A percentile compares a stretch with the other conserved stretches of the same genome.
Evolutionary conservation across 768 basidiomycete species (phyloP).

Genomic region (Podaxis mareebaensis): DNA sequence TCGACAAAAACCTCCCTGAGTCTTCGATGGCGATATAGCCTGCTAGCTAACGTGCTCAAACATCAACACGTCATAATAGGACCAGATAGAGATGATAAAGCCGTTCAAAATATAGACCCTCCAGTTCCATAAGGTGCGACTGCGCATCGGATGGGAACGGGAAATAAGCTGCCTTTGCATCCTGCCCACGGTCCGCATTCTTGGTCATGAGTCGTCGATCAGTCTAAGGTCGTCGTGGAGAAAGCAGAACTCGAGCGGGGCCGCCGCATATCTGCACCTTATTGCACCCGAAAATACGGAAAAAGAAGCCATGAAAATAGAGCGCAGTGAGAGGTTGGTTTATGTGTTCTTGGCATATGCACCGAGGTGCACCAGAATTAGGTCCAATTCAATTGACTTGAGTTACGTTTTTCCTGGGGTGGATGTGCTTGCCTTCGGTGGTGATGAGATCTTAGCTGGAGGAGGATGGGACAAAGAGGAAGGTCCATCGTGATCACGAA

Average conservation of each 20-base stretch:
- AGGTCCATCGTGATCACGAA: slow-evolving; percentile 10
- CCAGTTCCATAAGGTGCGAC: too few relatives aligned
- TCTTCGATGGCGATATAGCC: background rate
- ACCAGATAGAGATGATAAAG: background rate
- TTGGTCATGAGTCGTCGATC: slow-evolving; percentile 15
- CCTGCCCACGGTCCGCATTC: background rate
- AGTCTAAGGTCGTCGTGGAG: background rate
- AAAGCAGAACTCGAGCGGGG: slow-evolving; percentile 6
- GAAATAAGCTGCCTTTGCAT: background rate
- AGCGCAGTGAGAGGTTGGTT: slow-evolving; percentile 3
- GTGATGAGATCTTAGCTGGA: slow-evolving; percentile 11
- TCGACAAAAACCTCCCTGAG: background rate
- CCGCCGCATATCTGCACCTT: slow-evolving; percentile 4
- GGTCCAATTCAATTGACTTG: slow-evolving; percentile 13
- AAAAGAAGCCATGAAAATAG: slow-evolving; percentile 13
- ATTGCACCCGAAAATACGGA: slow-evolving; percentile 16
- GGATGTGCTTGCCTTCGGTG: background rate
- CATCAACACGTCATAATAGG: background rate
- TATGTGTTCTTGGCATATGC: slow-evolving; percentile 13
- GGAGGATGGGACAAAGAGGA: slow-evolving; percentile 4
- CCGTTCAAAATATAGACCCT: background rate
- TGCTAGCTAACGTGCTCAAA: background rate
- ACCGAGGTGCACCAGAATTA: slow-evolving; percentile 7
- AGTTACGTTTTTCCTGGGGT: slow-evolving; percentile 8
- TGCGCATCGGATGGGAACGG: background rate